These are phyloP conservation scores for Ustilago cynodontis DNA, from an alignment of 1,284 basidiomycete species.

Conservation along the genomic window DNA sequence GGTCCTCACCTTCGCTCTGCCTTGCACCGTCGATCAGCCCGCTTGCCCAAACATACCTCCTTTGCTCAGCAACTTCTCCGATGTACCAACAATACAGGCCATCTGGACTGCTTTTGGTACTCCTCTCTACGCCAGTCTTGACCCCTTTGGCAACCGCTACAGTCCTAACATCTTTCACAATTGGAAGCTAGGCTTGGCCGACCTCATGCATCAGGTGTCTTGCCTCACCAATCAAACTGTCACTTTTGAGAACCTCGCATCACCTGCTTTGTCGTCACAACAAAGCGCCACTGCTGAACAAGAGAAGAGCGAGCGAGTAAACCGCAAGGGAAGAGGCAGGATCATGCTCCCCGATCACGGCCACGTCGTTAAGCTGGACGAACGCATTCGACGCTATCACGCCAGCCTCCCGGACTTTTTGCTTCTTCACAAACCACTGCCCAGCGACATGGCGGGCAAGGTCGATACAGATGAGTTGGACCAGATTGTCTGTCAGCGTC, in stretches of 20 bases:
- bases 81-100: constrained; percentile 31
- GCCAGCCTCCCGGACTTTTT: constrained; percentile 33
- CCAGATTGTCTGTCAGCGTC: constrained; percentile 40
- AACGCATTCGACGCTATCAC: constrained; percentile 38
- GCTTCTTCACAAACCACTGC: constrained; percentile 32
- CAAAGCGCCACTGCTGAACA: not conserved
- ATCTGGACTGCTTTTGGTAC: constrained; percentile 30
- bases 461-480: constrained; percentile 31
- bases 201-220: constrained; percentile 40
- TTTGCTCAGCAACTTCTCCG: constrained; percentile 12
- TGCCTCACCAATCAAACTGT: constrained; percentile 18
- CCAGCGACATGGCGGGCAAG: constrained; percentile 37
- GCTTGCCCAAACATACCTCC: not conserved
- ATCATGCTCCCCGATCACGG: constrained; percentile 16
- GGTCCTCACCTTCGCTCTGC: constrained; percentile 19
- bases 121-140: constrained; percentile 30
- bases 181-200: constrained; percentile 39
- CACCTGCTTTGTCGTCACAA: not conserved
- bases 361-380: constrained; percentile 29
- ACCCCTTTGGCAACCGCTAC: constrained; percentile 31
- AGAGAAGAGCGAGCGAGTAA: not conserved
- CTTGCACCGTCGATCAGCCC: not conserved
- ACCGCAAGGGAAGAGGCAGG: not conserved
- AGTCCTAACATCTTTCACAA: constrained; percentile 43
- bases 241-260: not conserved